Evolutionary conservation across 2,329 filamentous ascomycete species (phyloP), one percentile per base, ranked within the genome.

Genomic region (Podosphaera leucotricha): DNA sequence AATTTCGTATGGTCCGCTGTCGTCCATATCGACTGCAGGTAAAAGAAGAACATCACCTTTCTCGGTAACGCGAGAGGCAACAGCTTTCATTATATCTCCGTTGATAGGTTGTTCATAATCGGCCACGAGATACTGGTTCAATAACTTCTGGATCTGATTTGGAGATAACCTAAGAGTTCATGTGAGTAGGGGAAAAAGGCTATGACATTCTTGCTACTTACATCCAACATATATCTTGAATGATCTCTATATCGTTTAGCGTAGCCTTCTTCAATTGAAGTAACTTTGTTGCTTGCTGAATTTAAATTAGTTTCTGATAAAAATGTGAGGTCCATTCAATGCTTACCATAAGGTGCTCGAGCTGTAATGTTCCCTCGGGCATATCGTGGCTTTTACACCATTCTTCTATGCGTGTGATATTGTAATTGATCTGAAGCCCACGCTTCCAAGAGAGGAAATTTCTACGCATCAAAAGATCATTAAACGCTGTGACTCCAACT

Each of bases 311-410:
- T 56, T 47, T 30, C 18, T 7, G 19, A 16, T 3, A 19, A 2
- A 13, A 7, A 10, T 2, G n/a, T n/a, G n/a, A 36, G 7, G 20
- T 16, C n/a, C 8, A 36, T 2, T 13, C 7, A 55, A 33, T 33
- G 28, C 66, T 62, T 64, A 84, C 80, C 90, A 98, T 98, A 54
- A 98, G 66, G 67, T 98, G 90, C 67, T 98, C 90, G 46, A 98
- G 72, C 65, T 95, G 87, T 44, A 98, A 71, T 24, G 87, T 98
- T 45, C 90, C 90, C 63, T 98, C 87, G 1, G 90, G 90, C 87
- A 98, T 95, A 55, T 95, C 90, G 61, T 98, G 92, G 58, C 86
- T 93, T 75, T 98, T 98, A 66, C 90, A 98, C 90, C 90, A 98
- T 64, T 98, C 90, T 62, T 98, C 90, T 50, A 98, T 98, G 46